Conservation (phyloP, 1,139 yeast species). For the Protomyces lactucae-debilis region DNA sequence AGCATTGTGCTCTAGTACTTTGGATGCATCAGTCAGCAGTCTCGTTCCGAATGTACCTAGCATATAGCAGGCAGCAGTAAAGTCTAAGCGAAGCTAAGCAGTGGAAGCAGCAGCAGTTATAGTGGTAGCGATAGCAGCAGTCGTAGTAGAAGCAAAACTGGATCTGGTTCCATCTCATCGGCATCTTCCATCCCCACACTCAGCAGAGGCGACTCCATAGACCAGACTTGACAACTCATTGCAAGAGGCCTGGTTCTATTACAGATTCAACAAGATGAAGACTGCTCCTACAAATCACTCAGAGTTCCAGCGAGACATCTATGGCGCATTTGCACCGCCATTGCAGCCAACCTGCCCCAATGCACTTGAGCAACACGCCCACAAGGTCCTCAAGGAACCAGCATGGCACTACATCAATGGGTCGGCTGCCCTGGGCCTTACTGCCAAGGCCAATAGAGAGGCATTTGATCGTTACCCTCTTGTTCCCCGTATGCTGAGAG, state of each 20-base stretch:
- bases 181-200: background rate
- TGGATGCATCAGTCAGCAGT: slow-evolving; percentile 60
- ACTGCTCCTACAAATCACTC: slow-evolving; percentile 17
- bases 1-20: slow-evolving; percentile 87
- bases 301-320: slow-evolving; percentile 21
- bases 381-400: slow-evolving; percentile 6
- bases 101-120: too few species aligned
- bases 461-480: slow-evolving; percentile 30
- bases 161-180: background rate
- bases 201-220: background rate
- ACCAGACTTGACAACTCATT: too few species aligned
- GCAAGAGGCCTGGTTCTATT: background rate
- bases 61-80: background rate
- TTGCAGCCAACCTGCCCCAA: slow-evolving; percentile 15
- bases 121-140: too few species aligned
- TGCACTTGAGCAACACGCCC: slow-evolving; percentile 16
- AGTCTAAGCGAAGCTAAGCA: too few species aligned
- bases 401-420: slow-evolving; percentile 30
- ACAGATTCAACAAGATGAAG: background rate
- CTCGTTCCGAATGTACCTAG: slow-evolving; percentile 69
- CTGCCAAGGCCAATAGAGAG: slow-evolving; percentile 27
- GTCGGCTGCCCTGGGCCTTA: slow-evolving; percentile 27
- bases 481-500: slow-evolving; percentile 30
- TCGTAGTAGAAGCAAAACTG: too few species aligned
- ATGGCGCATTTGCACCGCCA: slow-evolving; percentile 18